Evolutionary conservation across 441 rosid species (phyloP).

Genomic region (Flueggea neowawraea): DNA sequence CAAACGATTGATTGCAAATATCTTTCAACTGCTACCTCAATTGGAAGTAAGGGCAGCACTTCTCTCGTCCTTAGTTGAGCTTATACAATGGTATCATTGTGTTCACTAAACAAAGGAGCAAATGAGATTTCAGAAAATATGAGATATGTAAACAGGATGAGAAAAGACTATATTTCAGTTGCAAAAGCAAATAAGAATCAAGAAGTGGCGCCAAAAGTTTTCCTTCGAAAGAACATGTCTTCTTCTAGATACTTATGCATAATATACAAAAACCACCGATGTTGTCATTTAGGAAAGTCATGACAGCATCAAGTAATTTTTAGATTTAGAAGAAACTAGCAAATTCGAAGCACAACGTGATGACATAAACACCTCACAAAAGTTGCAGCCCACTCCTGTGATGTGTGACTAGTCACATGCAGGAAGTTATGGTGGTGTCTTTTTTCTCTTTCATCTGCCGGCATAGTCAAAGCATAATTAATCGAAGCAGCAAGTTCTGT

Average conservation of each 20-base stretch:
- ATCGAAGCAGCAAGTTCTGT: conserved; percentile 74
- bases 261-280: no score
- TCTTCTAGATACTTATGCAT: no score
- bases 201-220: no score
- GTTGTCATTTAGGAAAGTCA: neutral
- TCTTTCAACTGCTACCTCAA: conserved; percentile 38
- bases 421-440: conserved; percentile 61
- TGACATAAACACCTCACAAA: conserved; percentile 51
- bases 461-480: conserved; percentile 67
- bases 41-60: conserved; percentile 68
- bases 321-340: neutral
- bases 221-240: no score
- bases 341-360: conserved; percentile 3
- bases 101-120: conserved; percentile 46
- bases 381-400: conserved; percentile 88
- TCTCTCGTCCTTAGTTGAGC: conserved; percentile 74
- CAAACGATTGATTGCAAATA: conserved; percentile 50
- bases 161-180: no score
- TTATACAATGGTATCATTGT: conserved; percentile 76
- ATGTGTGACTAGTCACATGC: conserved; percentile 70
- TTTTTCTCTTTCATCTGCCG: conserved; percentile 69
- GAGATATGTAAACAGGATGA: neutral
- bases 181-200: no score
- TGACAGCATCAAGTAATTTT: neutral
- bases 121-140: neutral